Base-by-base conservation (phyloP, 257 asterid genomes). In the Capsicum rhomboideum region DNA sequence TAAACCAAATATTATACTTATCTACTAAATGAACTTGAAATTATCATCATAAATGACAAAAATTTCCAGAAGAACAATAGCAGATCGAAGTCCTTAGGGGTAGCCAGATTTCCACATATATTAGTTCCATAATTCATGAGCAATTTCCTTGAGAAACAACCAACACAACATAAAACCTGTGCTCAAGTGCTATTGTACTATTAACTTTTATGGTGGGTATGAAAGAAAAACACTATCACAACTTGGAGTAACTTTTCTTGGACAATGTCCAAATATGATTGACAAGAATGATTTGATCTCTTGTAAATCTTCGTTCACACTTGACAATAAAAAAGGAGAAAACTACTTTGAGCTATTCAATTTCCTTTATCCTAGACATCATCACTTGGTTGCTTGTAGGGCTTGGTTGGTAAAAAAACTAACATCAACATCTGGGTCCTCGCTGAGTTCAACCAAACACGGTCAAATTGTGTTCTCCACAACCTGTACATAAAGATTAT, bases 361-460 rank as follows among this genome's bases (percentile, higher is more conserved):
- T 50, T 50, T 55, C 46, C 82, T 55, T 80, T 92, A 94, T 89
- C 92, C 91, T 91, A 31, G 98, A 87, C 94, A 90, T 91, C 92
- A 89, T 90, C 78, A 90, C 93, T 77, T 90, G 89, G 54, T 94
- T 10, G 98, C 91, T 83, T 94, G 96, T 20, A 96, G 92, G 11
- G 97, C 99, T 89, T 96, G 93, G 85, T 89, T 94, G 37, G 98
- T 98, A 2, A 90, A 94, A 63, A 88, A 93, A 72, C 97, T 95
- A 84, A 95, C 99, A 84, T 95, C 99, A 6, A 94, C 98, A 82
- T 95, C 99, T 10, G 98, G 97, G 83, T 95, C 99, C 92, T 95
- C 99, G 0, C 93, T 85, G 28, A 96, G 96, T 82, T 96, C 99
- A 13, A 90, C 96, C 89, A 96, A 88, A 84, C 91, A 86, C 12